Evolutionary conservation across 495 filamentous ascomycete species (phyloP), one percentile per base, ranked within the genome.

Genomic region (Astrothelium macrocarpum): DNA sequence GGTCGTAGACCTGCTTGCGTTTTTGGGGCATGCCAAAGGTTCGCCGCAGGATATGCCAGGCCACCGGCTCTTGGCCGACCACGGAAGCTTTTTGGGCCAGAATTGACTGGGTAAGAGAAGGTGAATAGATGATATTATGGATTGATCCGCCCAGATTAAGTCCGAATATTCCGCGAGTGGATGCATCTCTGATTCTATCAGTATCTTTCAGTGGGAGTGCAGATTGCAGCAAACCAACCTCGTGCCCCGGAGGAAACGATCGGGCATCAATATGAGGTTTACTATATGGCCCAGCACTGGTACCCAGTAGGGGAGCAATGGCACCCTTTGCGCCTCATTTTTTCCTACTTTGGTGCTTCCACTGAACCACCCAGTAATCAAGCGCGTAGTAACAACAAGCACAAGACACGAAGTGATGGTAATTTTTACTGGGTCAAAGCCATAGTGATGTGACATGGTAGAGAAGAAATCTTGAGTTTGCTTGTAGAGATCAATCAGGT

Each of bases 251-350:
- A 82, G 63, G 58, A 82, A 79, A 9, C 67, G 64, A 20, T 78
- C 72, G 69, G 77, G 74, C 60, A 79, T 68, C 69, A 78, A 76
- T 18, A 78, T 64, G 68, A 84, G 76, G 23, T 76, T 72, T 28
- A 78, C 62, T 14, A 78, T 72, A 75, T 87, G 84, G 43, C 84
- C 81, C 1, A 86, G 39, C 64, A 78, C 75, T 14, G 84, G 84
- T 9, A 86, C 61, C 82, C 82, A 87, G 72, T 86, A 87, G 14
- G 84, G 83, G 11, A 78, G 61, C 36, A 73, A 66, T 65, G 74
- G 75, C 46, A 81, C 75, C 59, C 62, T 70, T 64, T 70, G 64
- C 53, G 64, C 39, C 61, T 62, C 61, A 32, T 64, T 65, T 34
- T 67, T 32, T 46, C 59, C 58, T 4, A 32, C 56, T 25, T 12